These are phyloP conservation scores for Sporothrix luriei DNA, from an alignment of 2,329 filamentous ascomycete genomes.

Conservation along the genomic window DNA sequence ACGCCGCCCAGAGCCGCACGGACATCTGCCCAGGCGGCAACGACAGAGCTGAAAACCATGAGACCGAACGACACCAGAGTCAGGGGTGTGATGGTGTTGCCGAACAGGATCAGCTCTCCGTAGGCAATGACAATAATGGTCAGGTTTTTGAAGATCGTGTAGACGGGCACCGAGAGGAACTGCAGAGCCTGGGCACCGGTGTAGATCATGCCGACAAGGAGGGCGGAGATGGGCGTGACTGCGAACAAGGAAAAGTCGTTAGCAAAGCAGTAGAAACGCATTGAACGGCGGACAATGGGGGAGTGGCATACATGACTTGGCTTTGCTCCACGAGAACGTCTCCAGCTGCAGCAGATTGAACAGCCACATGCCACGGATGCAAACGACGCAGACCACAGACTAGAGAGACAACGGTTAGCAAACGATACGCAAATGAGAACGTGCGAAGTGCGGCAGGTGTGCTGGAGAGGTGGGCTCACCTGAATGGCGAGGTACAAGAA, in stretches of 20 bases:
- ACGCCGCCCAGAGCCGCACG: constrained; percentile 73
- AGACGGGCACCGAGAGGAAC: constrained; percentile 95
- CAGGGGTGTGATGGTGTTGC: constrained; percentile 83
- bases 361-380: constrained; percentile 82
- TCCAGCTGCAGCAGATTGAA: constrained; percentile 75
- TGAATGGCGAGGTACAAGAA: constrained; percentile 93
- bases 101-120: constrained; percentile 97
- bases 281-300: not conserved
- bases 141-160: constrained; percentile 99
- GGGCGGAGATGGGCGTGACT: constrained; percentile 96
- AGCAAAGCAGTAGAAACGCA: not conserved
- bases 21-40: constrained; percentile 97
- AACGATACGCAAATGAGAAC: not conserved
- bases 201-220: constrained; percentile 99
- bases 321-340: constrained; percentile 83
- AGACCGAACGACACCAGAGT: constrained; percentile 91
- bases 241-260: constrained; percentile 8
- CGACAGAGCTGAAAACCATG: constrained; percentile 92
- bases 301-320: constrained; percentile 75
- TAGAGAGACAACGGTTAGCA: constrained; percentile 45
- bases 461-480: constrained; percentile 52
- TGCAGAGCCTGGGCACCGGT: constrained; percentile 94
- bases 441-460: not conserved
- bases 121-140: constrained; percentile 99
- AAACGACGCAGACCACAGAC: constrained; percentile 85